Percentiles rank a stretch among this genome's conserved stretches.
Conservation (phyloP, 2,329 filamentous ascomycete genomes). For the Fusarium heterosporum region DNA sequence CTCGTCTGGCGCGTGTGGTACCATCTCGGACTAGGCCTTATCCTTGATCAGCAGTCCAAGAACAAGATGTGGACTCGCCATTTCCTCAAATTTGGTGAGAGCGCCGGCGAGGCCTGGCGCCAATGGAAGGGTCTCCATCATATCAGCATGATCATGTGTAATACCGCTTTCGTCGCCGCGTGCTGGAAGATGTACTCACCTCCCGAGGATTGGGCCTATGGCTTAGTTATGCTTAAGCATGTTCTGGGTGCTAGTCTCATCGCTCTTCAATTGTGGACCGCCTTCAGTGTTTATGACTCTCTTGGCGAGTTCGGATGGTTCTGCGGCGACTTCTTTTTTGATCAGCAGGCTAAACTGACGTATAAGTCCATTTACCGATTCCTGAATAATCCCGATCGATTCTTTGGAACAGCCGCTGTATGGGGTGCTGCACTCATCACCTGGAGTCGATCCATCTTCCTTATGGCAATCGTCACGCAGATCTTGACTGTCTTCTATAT, state of each 20-base stretch:
- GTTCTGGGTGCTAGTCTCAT: constrained; percentile 85
- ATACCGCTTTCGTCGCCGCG: constrained; percentile 87
- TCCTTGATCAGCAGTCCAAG: constrained; percentile 87
- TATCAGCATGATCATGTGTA: constrained; percentile 89
- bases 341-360: constrained; percentile 86
- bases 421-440: constrained; percentile 97
- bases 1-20: constrained; percentile 91
- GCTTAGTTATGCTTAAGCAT: constrained; percentile 87
- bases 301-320: constrained; percentile 99
- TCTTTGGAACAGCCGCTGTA: constrained; percentile 92
- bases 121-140: constrained; percentile 99
- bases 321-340: constrained; percentile 98
- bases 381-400: constrained; percentile 95
- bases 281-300: constrained; percentile 92
- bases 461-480: constrained; percentile 87
- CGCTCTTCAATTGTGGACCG: constrained; percentile 91
- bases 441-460: constrained; percentile 86
- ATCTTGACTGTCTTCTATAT: constrained; percentile 88
- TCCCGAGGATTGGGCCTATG: constrained; percentile 88
- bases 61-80: constrained; percentile 96
- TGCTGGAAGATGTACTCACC: constrained; percentile 96
- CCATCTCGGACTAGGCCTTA: constrained; percentile 84
- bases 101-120: constrained; percentile 89
- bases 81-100: constrained; percentile 97
- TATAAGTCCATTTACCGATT: constrained; percentile 99